These are phyloP conservation scores for Glarea lozoyensis DNA, from an alignment of 495 filamentous ascomycete species.

Conservation along the genomic window DNA sequence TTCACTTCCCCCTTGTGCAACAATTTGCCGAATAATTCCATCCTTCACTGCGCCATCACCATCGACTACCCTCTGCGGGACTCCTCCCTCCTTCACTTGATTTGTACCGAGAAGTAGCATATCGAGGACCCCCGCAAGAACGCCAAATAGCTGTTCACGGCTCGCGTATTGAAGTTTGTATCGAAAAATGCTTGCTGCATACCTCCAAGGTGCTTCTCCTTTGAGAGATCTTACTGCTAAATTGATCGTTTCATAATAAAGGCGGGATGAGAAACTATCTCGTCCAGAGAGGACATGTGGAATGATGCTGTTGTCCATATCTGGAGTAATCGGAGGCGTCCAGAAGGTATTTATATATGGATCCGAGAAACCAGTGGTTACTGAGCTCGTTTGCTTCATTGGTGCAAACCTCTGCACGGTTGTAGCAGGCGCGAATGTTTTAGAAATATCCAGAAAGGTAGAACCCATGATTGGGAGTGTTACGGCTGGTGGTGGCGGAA, in stretches of 20 bases:
- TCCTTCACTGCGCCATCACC: neutral
- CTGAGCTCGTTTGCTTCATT: too few species aligned
- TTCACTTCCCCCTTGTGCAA: neutral
- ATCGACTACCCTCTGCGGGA: neutral
- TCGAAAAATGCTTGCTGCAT: conserved; percentile 1
- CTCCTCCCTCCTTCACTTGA: neutral
- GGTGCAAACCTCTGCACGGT: too few species aligned
- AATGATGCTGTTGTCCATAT: neutral
- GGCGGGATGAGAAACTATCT: conserved; percentile 5
- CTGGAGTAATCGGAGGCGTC: neutral
- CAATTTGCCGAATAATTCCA: neutral
- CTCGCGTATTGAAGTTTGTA: conserved; percentile 2
- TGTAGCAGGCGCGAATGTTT: too few species aligned
- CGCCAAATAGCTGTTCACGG: neutral
- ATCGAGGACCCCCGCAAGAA: neutral
- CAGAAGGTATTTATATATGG: neutral
- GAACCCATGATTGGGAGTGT: too few species aligned
- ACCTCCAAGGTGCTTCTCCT: neutral
- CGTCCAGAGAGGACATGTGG: conserved; percentile 7
- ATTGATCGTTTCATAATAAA: conserved; percentile 5
- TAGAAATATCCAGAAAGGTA: too few species aligned
- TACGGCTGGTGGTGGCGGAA: too few species aligned
- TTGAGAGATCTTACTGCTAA: neutral
- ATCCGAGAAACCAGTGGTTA: too few species aligned
- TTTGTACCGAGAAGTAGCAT: conserved; percentile 4